Conservation (phyloP, 441 rosid species). For the Erodium texanum region DNA sequence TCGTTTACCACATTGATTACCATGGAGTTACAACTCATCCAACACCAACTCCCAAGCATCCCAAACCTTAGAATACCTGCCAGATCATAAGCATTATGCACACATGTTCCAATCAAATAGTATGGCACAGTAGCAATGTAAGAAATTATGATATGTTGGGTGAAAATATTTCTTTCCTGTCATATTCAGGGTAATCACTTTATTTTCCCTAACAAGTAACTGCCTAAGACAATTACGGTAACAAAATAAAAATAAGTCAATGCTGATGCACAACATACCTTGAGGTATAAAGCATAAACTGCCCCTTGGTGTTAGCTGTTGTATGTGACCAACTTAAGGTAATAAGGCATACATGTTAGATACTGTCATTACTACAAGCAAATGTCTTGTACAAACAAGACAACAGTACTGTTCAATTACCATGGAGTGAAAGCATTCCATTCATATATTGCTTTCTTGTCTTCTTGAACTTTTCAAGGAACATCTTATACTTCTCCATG, state of each 20-base stretch:
- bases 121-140: neutral
- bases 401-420: neutral
- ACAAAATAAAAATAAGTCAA: neutral
- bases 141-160: neutral
- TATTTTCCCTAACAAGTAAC: neutral
- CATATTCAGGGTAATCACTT: neutral
- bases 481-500: neutral
- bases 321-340: neutral
- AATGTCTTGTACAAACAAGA: neutral
- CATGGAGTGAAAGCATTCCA: constrained; percentile 6
- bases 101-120: neutral
- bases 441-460: constrained; percentile 3
- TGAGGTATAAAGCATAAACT: neutral
- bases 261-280: neutral
- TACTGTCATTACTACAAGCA: neutral
- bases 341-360: neutral
- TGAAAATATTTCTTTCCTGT: neutral
- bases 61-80: neutral
- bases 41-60: constrained; percentile 18
- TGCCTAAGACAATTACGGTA: neutral
- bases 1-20: constrained; percentile 12
- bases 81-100: neutral
- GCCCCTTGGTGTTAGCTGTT: neutral
- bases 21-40: constrained; percentile 18
- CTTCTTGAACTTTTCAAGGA: constrained; percentile 3